Conservation (phyloP, 1,284 basidiomycete genomes). For the Boletus albobrunnescens region DNA sequence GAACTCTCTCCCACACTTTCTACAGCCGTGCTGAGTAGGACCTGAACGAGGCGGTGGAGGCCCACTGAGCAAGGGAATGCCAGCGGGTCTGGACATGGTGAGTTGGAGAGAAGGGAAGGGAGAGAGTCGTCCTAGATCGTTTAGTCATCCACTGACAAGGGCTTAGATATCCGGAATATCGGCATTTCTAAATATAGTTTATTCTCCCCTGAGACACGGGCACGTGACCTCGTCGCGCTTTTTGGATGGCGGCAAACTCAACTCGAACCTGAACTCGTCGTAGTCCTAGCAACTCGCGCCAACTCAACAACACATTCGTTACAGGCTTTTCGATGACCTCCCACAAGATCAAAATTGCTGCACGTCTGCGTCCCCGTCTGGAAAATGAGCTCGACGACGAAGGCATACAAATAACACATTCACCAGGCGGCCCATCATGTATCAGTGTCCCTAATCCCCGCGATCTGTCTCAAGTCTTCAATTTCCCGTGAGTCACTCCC, state of each 20-base stretch:
- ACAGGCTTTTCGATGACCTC: conserved; percentile 13
- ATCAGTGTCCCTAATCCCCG: conserved; percentile 65
- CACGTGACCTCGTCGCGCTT: conserved; percentile 25
- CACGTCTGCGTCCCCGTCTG: conserved; percentile 62
- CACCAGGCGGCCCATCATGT: conserved; percentile 38
- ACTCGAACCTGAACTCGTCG: background rate
- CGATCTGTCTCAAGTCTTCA: conserved; percentile 60
- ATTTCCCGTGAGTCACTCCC: conserved; percentile 57
- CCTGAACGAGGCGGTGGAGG: conserved; percentile 42
- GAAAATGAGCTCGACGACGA: conserved; percentile 59
- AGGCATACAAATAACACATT: conserved; percentile 50
- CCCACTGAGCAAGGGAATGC: conserved; percentile 69
- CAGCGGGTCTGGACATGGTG: conserved; percentile 31
- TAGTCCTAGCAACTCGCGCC: too few relatives aligned
- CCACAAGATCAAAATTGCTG: conserved; percentile 51
- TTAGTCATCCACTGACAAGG: conserved; percentile 11
- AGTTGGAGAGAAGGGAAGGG: background rate
- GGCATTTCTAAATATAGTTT: conserved; percentile 12
- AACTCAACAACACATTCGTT: background rate
- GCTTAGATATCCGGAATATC: conserved; percentile 14
- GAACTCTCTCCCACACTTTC: conserved; percentile 75
- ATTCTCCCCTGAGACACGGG: conserved; percentile 1
- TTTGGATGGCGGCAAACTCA: conserved; percentile 23
- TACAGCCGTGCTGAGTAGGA: conserved; percentile 47
- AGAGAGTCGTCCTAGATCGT: background rate